phyloP scores from a whole-genome alignment of 164 flowering plant genomes.

The Vitis amurensis region DNA sequence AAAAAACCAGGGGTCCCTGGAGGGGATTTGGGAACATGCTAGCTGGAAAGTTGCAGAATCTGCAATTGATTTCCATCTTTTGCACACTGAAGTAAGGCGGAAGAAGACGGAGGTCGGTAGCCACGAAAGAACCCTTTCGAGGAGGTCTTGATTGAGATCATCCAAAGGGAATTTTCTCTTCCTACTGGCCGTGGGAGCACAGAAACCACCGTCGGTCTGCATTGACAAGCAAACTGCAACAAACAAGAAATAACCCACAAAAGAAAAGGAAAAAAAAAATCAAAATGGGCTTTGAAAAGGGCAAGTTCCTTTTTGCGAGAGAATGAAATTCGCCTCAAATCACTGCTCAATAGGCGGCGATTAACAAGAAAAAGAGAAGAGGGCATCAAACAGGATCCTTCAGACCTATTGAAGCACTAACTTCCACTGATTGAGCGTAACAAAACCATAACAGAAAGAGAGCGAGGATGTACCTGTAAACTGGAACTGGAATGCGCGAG shows the following conservation, averaged over 20 bases:
- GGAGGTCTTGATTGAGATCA: constrained; percentile 63
- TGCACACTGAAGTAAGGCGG: constrained; percentile 70
- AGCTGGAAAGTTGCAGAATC: constrained; percentile 48
- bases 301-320: no score
- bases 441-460: not conserved
- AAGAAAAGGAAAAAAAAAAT: not conserved
- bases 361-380: not conserved
- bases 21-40: constrained; percentile 58
- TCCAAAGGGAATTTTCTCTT: constrained; percentile 51
- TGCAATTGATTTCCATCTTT: constrained; percentile 71
- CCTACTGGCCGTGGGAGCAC: not conserved
- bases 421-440: no score
- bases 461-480: not conserved
- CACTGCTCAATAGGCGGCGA: no score
- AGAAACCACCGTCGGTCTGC: constrained; percentile 25
- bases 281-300: not conserved
- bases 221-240: not conserved
- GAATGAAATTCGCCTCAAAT: no score
- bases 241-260: not conserved
- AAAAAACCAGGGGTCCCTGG: constrained; percentile 70
- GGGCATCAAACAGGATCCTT: no score
- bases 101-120: constrained; percentile 68
- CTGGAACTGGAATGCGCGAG: no score
- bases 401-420: no score
- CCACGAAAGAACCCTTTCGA: constrained; percentile 71